Conservation (phyloP, 2,329 filamentous ascomycete species). For the Chaetomium globosum region DNA sequence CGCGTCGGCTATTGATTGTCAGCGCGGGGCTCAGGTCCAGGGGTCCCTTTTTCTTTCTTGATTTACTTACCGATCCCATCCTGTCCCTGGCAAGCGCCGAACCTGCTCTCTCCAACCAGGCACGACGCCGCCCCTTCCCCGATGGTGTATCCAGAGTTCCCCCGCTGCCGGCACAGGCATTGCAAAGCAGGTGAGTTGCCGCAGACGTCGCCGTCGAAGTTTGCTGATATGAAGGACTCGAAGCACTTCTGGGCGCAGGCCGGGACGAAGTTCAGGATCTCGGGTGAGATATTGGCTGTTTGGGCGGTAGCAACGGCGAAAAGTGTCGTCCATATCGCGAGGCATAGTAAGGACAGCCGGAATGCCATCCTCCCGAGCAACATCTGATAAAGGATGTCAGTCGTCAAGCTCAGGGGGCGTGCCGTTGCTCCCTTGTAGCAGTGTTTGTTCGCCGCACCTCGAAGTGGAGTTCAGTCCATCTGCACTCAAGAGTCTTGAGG, state of each 20-base stretch:
- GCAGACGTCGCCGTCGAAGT: constrained; percentile 58
- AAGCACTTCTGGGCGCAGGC: constrained; percentile 65
- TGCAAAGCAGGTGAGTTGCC: constrained; percentile 55
- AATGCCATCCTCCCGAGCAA: constrained; percentile 49
- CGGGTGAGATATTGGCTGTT: constrained; percentile 42
- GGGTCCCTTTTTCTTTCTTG: background rate
- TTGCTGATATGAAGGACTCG: constrained; percentile 61
- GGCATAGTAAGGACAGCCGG: constrained; percentile 41
- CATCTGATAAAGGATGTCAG: constrained; percentile 42
- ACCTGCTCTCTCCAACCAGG: constrained; percentile 56
- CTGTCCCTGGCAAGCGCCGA: constrained; percentile 55
- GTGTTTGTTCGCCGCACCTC: constrained; percentile 24
- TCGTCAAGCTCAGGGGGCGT: constrained; percentile 2
- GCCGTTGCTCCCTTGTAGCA: background rate
- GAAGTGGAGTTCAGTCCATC: constrained; percentile 26
- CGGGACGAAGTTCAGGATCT: constrained; percentile 54
- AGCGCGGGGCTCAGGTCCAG: constrained; percentile 8
- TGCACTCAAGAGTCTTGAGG: constrained; percentile 14
- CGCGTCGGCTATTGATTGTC: constrained; percentile 42
- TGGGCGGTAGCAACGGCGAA: constrained; percentile 36
- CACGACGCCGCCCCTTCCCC: constrained; percentile 74
- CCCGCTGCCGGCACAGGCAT: constrained; percentile 65
- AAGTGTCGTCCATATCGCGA: constrained; percentile 41
- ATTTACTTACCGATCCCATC: constrained; percentile 47
- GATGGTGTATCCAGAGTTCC: constrained; percentile 65